Percentiles rank a stretch among this genome's conserved stretches.
Conservation (phyloP, 2,329 filamentous ascomycete species). For the Clonostachys solani region DNA sequence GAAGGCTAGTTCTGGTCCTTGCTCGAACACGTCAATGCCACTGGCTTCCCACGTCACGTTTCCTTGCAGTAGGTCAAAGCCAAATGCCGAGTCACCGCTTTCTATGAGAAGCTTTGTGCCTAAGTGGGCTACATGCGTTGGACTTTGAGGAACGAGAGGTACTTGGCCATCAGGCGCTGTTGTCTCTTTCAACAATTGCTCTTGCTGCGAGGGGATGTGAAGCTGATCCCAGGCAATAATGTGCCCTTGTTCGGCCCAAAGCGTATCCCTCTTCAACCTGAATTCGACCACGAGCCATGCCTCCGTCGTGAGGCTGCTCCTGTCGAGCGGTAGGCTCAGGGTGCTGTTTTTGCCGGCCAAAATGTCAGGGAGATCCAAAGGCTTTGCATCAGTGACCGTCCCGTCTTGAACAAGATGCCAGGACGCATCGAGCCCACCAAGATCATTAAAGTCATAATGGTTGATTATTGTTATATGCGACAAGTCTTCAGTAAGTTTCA, state of each 20-base stretch:
- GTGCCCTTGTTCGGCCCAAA: slow-evolving; percentile 7
- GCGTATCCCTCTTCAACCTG: slow-evolving; percentile 2
- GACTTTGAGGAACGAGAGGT: neutral
- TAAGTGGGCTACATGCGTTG: neutral
- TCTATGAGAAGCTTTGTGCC: neutral
- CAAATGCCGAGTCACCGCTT: slow-evolving; percentile 3
- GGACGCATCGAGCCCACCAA: slow-evolving; percentile 35
- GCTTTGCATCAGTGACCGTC: neutral
- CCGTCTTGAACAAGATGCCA: slow-evolving; percentile 2
- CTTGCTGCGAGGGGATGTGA: neutral
- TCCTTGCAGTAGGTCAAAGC: slow-evolving; percentile 9
- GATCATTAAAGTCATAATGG: slow-evolving; percentile 39
- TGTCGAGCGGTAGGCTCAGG: neutral
- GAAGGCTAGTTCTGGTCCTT: slow-evolving; percentile 8
- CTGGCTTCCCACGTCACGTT: slow-evolving; percentile 8
- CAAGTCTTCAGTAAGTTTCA: slow-evolving; percentile 23
- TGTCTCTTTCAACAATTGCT: neutral
- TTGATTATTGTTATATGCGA: slow-evolving; percentile 35
- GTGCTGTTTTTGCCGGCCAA: neutral
- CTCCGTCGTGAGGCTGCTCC: slow-evolving; percentile 1
- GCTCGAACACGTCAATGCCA: slow-evolving; percentile 5
- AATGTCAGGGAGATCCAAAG: slow-evolving; percentile 1
- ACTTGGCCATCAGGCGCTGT: neutral
- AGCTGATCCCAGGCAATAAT: slow-evolving; percentile 10
- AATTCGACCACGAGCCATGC: slow-evolving; percentile 8